Conservation (phyloP, 371 early-diverging fungal genomes). For the Zancudomyces culisetae region DNA sequence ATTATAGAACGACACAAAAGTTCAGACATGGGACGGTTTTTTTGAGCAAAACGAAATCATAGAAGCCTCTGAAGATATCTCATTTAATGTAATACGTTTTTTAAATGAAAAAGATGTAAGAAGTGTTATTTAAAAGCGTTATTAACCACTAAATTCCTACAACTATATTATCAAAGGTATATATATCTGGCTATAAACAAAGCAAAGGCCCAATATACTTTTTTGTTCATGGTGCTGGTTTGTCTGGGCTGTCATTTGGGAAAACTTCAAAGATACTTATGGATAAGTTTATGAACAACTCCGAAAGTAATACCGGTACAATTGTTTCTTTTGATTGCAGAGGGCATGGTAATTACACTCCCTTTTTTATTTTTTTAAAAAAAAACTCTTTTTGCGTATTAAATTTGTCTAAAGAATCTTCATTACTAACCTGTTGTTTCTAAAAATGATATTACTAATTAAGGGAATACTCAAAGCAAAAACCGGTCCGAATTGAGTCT, state of each 20-base stretch:
- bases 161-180: slow-evolving; percentile 10
- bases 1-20: too few relatives aligned
- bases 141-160: not conserved
- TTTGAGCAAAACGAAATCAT: not conserved
- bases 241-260: slow-evolving; percentile 58
- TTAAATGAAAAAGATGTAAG: too few relatives aligned
- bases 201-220: slow-evolving; percentile 44
- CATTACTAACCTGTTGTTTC: too few relatives aligned
- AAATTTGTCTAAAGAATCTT: too few relatives aligned
- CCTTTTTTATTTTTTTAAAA: not conserved
- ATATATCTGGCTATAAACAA: slow-evolving; percentile 11
- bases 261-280: slow-evolving; percentile 36
- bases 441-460: not conserved
- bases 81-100: not conserved
- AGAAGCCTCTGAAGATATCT: not conserved
- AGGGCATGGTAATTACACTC: not conserved
- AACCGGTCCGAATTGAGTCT: not conserved
- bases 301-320: slow-evolving; percentile 7
- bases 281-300: slow-evolving; percentile 15
- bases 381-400: too few relatives aligned
- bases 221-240: slow-evolving; percentile 83
- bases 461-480: not conserved
- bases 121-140: not conserved
- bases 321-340: slow-evolving; percentile 3
- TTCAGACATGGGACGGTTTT: not conserved